Conservation (phyloP, 140 eudicot genomes). For the Ambrosia hybrid region DNA sequence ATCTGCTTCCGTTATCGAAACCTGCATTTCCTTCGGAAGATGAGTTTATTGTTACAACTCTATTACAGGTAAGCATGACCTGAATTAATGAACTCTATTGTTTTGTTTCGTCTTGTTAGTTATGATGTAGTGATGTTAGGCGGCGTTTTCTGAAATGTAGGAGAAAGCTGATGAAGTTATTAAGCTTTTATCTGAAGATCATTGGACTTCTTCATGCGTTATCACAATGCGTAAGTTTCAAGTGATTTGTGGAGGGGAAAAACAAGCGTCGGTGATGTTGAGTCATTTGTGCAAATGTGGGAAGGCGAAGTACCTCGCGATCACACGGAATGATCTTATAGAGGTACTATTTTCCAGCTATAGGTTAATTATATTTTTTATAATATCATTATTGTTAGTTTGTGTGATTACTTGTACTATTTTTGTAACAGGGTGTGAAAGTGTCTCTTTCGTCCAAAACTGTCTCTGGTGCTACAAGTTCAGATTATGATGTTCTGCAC, state of each 20-base stretch:
- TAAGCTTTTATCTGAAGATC: slow-evolving; percentile 50
- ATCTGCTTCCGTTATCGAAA: slow-evolving; percentile 32
- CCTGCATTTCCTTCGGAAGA: slow-evolving; percentile 39
- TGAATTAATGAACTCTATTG: not conserved
- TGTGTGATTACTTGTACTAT: not conserved
- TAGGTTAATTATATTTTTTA: slow-evolving; percentile 3
- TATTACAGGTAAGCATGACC: slow-evolving; percentile 50
- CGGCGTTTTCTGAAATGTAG: slow-evolving; percentile 25
- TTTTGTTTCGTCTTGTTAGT: not conserved
- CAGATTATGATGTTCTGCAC: slow-evolving; percentile 67
- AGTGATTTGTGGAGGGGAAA: slow-evolving; percentile 55
- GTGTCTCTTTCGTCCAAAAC: slow-evolving; percentile 62
- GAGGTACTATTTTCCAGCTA: slow-evolving; percentile 46
- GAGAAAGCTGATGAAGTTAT: slow-evolving; percentile 58
- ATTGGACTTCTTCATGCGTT: slow-evolving; percentile 85
- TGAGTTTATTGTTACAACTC: slow-evolving; percentile 41
- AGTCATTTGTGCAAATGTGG: slow-evolving; percentile 62
- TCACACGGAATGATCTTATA: slow-evolving; percentile 49
- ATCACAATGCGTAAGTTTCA: slow-evolving; percentile 64
- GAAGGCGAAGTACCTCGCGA: slow-evolving; percentile 53
- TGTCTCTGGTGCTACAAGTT: slow-evolving; percentile 41
- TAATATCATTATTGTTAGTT: not conserved
- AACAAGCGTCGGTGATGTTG: slow-evolving; percentile 69
- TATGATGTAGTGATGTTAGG: not conserved
- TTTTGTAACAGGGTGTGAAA: slow-evolving; percentile 70